Base-by-base conservation (phyloP, 306 rosid species). In the Oemleria cerasiformis region DNA sequence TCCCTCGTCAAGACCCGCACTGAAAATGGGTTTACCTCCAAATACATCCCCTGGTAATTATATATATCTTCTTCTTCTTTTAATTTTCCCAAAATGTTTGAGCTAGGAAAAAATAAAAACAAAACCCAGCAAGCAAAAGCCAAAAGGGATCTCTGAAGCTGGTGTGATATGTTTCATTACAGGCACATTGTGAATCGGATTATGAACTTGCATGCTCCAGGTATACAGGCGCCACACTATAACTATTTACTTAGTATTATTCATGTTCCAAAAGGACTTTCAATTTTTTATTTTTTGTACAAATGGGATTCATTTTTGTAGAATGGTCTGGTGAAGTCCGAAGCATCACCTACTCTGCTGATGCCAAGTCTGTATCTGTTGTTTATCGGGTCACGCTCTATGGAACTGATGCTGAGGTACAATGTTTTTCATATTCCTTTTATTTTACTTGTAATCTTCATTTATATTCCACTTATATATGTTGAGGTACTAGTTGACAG, bases 291-390 rank as follows among this genome's bases (percentile, higher is more conserved):
- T 20, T 51, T n/a, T 16, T 51, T 19, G 1, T n/a, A 4, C 19
- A 39, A 39, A 19, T 39, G 10, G 50, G 36, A 8, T 25, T 25
- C 30, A 25, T 38, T 36, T 51, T 56, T 64, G 61, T 83, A 91
- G 97, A 92, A 79, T 92, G 96, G 96, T 92, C 97, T 34, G 96
- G 97, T 34, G 96, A 92, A 77, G 86, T 89, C 65, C 78, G 92
- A 44, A 87, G 82, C 73, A 80, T 92, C 77, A 72, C 70, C 43
- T 88, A 92, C 65, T 78, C 96, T 3, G 71, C 84, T 20, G 92
- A 89, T 71, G 85, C 80, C 77, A 87, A 89, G 71, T 82, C 93
- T 72, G 96, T 92, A 39, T 85, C 92, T 39, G 93, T 92, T 43
- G 92, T 86, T 60, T 92, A 92, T 67, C 93, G 93, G 12, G 96